phyloP scores from a whole-genome alignment of 1,139 yeast species.

The Blastobotrys aristatus region DNA sequence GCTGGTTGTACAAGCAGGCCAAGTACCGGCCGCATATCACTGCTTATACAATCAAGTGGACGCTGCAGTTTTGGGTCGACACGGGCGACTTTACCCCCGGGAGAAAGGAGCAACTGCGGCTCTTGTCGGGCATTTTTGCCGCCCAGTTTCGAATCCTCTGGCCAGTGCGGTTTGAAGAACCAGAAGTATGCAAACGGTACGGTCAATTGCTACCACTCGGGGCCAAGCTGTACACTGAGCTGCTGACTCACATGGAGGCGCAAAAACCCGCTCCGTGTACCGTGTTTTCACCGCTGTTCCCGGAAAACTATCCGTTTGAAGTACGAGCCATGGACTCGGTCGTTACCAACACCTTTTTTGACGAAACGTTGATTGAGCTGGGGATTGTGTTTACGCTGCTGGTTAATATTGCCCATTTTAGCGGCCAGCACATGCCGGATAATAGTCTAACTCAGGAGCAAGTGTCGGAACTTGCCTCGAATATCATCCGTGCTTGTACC shows the following conservation, averaged over 20 bases:
- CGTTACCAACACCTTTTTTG: conserved; percentile 64
- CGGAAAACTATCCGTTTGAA: conserved; percentile 59
- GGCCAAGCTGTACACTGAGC: conserved; percentile 30
- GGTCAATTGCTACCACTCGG: conserved; percentile 32
- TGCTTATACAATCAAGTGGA: conserved; percentile 54
- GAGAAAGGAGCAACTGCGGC: conserved; percentile 30
- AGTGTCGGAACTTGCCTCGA: conserved; percentile 31
- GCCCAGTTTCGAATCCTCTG: conserved; percentile 32
- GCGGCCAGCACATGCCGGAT: conserved; percentile 53
- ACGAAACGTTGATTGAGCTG: conserved; percentile 69
- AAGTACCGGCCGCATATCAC: conserved; percentile 43
- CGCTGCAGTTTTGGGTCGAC: conserved; percentile 34
- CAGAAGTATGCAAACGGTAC: conserved; percentile 30
- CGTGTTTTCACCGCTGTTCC: conserved; percentile 49
- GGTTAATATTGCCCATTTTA: conserved; percentile 31
- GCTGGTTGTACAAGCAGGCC: conserved; percentile 42
- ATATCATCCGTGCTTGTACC: conserved; percentile 39
- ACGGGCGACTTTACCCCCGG: conserved; percentile 25
- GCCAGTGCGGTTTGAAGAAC: conserved; percentile 30
- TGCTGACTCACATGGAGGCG: conserved; percentile 26
- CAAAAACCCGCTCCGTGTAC: conserved; percentile 17
- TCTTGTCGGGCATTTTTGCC: conserved; percentile 32
- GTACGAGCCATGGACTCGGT: conserved; percentile 68
- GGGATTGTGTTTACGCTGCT: conserved; percentile 40
- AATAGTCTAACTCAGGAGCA: conserved; percentile 48